phyloP scores from a whole-genome alignment of 331 rosid genomes.

The Stylosanthes scabra region DNA sequence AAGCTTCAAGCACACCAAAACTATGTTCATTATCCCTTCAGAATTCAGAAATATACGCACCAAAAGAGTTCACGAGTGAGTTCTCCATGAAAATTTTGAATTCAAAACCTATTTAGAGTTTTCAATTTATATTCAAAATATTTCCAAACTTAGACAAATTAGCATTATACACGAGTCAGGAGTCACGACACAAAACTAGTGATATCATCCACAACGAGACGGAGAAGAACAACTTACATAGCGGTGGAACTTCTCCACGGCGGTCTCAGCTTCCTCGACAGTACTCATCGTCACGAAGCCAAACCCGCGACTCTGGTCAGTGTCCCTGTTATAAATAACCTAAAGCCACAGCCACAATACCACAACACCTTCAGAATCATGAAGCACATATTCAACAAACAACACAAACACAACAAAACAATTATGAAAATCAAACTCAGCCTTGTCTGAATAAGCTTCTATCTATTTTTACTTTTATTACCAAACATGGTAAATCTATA shows the following conservation, averaged over 20 bases:
- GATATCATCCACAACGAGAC: not conserved
- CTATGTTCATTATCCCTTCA: not conserved
- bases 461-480: too few relatives aligned
- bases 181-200: not conserved
- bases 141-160: not conserved
- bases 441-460: too few relatives aligned
- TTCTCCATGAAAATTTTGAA: not conserved
- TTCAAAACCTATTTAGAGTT: not conserved
- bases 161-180: too few relatives aligned
- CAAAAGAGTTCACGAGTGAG: not conserved
- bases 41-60: not conserved
- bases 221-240: conserved; percentile 68
- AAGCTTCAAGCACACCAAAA: not conserved
- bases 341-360: conserved; percentile 40
- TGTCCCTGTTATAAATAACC: conserved; percentile 92
- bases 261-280: conserved; percentile 88
- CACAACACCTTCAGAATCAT: not conserved
- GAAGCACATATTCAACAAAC: too few relatives aligned
- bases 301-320: conserved; percentile 91
- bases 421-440: too few relatives aligned
- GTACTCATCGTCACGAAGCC: conserved; percentile 94
- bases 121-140: not conserved
- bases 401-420: too few relatives aligned
- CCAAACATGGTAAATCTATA: too few relatives aligned
- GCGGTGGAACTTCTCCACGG: conserved; percentile 66